Base-by-base conservation (phyloP, 371 early-diverging fungal genomes). In the Funneliformis caledonium region DNA sequence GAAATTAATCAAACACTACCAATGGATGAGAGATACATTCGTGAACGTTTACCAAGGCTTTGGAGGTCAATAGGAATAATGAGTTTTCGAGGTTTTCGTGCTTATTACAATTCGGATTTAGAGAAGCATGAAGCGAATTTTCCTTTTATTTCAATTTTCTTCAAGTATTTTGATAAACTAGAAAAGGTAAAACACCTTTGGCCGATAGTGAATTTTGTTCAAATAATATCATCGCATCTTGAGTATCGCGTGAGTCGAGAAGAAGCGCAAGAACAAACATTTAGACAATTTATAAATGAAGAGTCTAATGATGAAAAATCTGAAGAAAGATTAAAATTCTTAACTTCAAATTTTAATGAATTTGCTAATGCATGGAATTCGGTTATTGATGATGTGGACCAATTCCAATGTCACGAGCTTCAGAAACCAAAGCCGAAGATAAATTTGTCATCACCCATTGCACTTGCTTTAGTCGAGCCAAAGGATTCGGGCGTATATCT, bases 321-420 rank as follows among this genome's bases (percentile, higher is more conserved):
- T 33, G 47, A 37, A 42, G 64, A 59, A 37, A 47, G 48, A 37
- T 37, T 37, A 3, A 37, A 37, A 8, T 37, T 65, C 4, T 70
- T 81, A 31, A 42, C 8, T 3, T 14, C 37, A 22, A 31, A 52
- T 6, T 81, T 81, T 59, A 26, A 68, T 4, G 52, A 62, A 4
- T 81, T 81, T 52, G 33, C 48, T 6, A 50, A 81, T 31, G 67
- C 81, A 31, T 81, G 81, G 81, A 81, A 81, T 47, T 62, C 31
- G n/a, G 47, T 81, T 60, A 74, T 67, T 26, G 42, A 47, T 47
- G 5, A 69, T 11, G 76, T 81, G n/a, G 52, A 47, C 8, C 42
- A 42, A 22, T 81, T 60, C 65, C 76, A 56, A 56, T 81, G 81
- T 59, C 76, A 81, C 16, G 65, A 59, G 0, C 33, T 81, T 42